phyloP scores from a whole-genome alignment of 2,329 filamentous ascomycete genomes.

The Cladophialophora exuberans region DNA sequence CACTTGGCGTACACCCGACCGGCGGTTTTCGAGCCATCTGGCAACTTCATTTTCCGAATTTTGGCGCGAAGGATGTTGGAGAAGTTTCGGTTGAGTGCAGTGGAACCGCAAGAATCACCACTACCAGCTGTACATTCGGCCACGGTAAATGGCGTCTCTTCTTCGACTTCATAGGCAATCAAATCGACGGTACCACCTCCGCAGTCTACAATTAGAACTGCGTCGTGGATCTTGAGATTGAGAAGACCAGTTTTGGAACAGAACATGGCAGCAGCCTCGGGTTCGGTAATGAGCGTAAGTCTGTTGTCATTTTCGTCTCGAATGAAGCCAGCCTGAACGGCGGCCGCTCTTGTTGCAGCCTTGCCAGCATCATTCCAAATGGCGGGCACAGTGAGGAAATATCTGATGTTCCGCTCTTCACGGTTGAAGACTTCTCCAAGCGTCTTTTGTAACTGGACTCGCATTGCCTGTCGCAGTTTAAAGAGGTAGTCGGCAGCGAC shows the following conservation, averaged over 20 bases:
- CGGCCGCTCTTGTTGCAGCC: conserved; percentile 90
- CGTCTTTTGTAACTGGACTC: conserved; percentile 92
- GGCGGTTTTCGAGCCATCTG: conserved; percentile 95
- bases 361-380: conserved; percentile 99
- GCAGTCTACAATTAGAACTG: conserved; percentile 97
- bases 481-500: conserved; percentile 99
- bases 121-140: conserved; percentile 97
- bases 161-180: conserved; percentile 98
- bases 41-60: conserved; percentile 98
- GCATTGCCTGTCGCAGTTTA: conserved; percentile 96
- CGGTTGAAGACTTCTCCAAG: conserved; percentile 96
- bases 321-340: conserved; percentile 95
- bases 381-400: conserved; percentile 97
- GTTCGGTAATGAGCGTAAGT: conserved; percentile 90
- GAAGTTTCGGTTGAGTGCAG: conserved; percentile 95
- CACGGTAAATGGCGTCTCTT: conserved; percentile 95
- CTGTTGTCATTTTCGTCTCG: conserved; percentile 98
- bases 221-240: conserved; percentile 97
- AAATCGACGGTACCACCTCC: conserved; percentile 98
- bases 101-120: conserved; percentile 97
- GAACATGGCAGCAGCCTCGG: conserved; percentile 95
- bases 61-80: conserved; percentile 97
- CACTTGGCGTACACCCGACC: conserved; percentile 98
- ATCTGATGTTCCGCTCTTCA: conserved; percentile 96
- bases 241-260: conserved; percentile 95